Base-by-base conservation (phyloP, 768 basidiomycete species). In the Amanita phalloides region DNA sequence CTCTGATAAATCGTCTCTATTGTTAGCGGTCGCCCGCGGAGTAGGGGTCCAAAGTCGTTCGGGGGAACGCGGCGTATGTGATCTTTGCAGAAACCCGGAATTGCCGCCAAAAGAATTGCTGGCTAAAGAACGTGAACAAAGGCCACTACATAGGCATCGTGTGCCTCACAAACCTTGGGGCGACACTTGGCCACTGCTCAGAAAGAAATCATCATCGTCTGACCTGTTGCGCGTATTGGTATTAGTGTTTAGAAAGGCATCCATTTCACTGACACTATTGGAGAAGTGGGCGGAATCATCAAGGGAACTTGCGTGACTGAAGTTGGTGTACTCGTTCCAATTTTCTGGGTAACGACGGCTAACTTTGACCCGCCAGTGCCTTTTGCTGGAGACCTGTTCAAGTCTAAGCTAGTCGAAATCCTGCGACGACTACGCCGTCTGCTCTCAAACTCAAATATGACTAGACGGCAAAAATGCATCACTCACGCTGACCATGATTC, bases 161-260 rank as follows among this genome's bases (percentile, higher is more conserved):
- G 21, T 50, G 49, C 7, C 49, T 53, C 11, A 66, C 76, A 59
- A 62, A 83, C 86, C 81, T 55, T 77, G 68, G 5, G 86, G 85
- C 23, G 86, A 90, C 1, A 74, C 78, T 60, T 87, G 87, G 0
- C 85, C 86, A 59, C 86, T 89, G 62, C 87, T 89, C 46, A 84
- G 64, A n/a, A 82, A 66, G 11, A 84, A 81, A 11, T 84, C 84
- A 17, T 86, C 84, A 6, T 68, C 71, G 33, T 47, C 51, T 26
- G 43, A 45, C n/a, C 35, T 45, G n/a, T 42, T 25, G 35, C 5
- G 37, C 37, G 30, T 23, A 14, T 20, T 38, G 10, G 20, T 10
- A 6, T 45, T n/a, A 44, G 42, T 9, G 14, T 45, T n/a, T 6
- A 14, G n/a, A 30, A 45, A 9, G 9, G 20, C 26, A 43, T 17